Percentiles rank a stretch among this genome's conserved stretches.
phyloP scores from a whole-genome alignment of 441 rosid species.

The Populus hybrid region DNA sequence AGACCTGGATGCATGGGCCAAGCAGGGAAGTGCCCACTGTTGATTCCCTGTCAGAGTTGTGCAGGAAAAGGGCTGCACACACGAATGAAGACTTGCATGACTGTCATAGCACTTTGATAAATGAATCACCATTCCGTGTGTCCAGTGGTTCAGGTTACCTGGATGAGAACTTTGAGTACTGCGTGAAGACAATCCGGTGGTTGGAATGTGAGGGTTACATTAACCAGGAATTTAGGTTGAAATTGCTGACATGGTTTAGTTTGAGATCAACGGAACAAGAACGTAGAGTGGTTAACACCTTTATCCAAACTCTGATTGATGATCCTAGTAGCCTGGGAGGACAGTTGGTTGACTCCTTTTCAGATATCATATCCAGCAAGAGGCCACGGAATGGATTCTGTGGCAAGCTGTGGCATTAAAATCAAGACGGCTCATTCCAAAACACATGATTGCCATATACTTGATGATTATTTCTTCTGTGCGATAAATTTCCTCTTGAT shows the following conservation, averaged over 20 bases:
- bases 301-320: slow-evolving; percentile 77
- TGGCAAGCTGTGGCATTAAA: slow-evolving; percentile 60
- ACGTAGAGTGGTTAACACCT: slow-evolving; percentile 84
- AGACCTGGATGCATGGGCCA: slow-evolving; percentile 46
- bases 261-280: slow-evolving; percentile 82
- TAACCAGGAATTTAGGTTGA: slow-evolving; percentile 76
- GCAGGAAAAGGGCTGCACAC: slow-evolving; percentile 55
- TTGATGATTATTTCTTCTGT: slow-evolving; percentile 26
- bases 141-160: slow-evolving; percentile 52
- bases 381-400: slow-evolving; percentile 69
- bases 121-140: slow-evolving; percentile 54
- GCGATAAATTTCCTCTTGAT: slow-evolving; percentile 30
- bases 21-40: slow-evolving; percentile 56
- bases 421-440: slow-evolving; percentile 23
- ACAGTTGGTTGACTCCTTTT: slow-evolving; percentile 82
- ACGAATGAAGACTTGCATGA: slow-evolving; percentile 68
- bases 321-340: slow-evolving; percentile 93
- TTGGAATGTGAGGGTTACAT: slow-evolving; percentile 87
- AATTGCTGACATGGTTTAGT: slow-evolving; percentile 94
- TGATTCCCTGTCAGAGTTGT: slow-evolving; percentile 49
- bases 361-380: slow-evolving; percentile 74
- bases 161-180: slow-evolving; percentile 82
- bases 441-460: slow-evolving; percentile 23
- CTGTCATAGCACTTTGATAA: slow-evolving; percentile 79
- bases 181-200: slow-evolving; percentile 82